phyloP scores from a whole-genome alignment of 306 rosid species.

The Sindora glabra region DNA sequence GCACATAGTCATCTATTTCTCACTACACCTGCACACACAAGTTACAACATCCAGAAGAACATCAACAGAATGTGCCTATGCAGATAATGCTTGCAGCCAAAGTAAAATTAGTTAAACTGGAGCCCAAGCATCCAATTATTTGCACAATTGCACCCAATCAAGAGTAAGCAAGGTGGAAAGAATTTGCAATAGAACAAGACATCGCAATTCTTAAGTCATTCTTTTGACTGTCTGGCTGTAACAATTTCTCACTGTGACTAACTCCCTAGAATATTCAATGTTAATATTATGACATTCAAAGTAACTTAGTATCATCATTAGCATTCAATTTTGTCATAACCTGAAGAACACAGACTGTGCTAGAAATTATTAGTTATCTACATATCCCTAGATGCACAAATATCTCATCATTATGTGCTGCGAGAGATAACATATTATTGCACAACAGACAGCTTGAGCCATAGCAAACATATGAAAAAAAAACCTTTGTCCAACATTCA shows the following conservation, averaged over 20 bases:
- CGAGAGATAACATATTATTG: constrained; percentile 4
- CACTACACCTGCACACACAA: not conserved
- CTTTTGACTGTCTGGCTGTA: not conserved
- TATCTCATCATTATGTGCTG: not conserved
- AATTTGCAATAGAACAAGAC: constrained; percentile 3
- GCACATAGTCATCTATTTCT: not conserved
- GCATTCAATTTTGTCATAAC: not conserved
- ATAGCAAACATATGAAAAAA: not conserved
- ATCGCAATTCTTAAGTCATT: not conserved
- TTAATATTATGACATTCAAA: not conserved
- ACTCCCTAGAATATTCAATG: not conserved
- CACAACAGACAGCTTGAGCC: not conserved
- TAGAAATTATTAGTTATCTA: not conserved
- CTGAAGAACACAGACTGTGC: not conserved
- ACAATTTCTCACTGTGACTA: not conserved
- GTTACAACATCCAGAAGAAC: not conserved
- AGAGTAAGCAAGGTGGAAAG: not conserved
- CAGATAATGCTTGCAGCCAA: too few species aligned
- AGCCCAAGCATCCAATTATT: constrained; percentile 2
- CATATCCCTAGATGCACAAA: not conserved
- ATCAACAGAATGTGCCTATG: not conserved
- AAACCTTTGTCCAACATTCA: not conserved
- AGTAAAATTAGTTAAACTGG: not conserved
- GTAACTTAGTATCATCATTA: not conserved
- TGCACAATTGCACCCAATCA: not conserved